Evolutionary conservation across 1,284 basidiomycete species (phyloP), one percentile per base, ranked within the genome.

Genomic region (Cerrena zonata): DNA sequence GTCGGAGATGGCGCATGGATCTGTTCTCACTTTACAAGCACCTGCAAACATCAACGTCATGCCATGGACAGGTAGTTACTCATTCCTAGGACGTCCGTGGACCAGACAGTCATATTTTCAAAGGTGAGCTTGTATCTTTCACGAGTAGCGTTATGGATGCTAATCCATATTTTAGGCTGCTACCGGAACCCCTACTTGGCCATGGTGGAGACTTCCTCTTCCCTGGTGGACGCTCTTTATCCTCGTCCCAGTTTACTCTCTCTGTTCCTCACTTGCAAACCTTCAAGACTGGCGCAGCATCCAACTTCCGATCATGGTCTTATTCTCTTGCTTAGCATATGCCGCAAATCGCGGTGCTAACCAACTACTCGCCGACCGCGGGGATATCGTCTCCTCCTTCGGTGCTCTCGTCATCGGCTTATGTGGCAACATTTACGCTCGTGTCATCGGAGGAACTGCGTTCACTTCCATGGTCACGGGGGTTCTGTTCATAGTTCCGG

Each of bases 391-490:
- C 13, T 82, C 85, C 26, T 83, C 87, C 38, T 76, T 84, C 54
- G 89, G 89, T n/a, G 87, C 90, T 18, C 80, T 91, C 61, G 79
- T 87, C 48, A 85, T 92, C 56, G 90, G 90, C 50, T 68, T 86
- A 13, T 75, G 91, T 38, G 90, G 90, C 41, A 92, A 92, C 61
- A 64, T 83, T 13, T 93, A 91, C 63, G 90, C 89, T 42, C 77
- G 89, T 40, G 65, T 89, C 27, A 78, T 86, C 58, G 78, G 82
- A 24, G 91, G 89, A 45, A 86, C 85, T 3, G 89, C 91, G 2
- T 94, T 93, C 65, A 91, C 90, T 0, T 82, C 87, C 13, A 92
- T 90, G 86, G 87, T 91, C n/a, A 88, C 89, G 2, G 87, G 89
- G 23, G 86, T 93, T 15, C 70, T 91, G 48, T 91, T 91, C 67